phyloP scores from a whole-genome alignment of 2,329 filamentous ascomycete species.

The Botrytis deweyae region DNA sequence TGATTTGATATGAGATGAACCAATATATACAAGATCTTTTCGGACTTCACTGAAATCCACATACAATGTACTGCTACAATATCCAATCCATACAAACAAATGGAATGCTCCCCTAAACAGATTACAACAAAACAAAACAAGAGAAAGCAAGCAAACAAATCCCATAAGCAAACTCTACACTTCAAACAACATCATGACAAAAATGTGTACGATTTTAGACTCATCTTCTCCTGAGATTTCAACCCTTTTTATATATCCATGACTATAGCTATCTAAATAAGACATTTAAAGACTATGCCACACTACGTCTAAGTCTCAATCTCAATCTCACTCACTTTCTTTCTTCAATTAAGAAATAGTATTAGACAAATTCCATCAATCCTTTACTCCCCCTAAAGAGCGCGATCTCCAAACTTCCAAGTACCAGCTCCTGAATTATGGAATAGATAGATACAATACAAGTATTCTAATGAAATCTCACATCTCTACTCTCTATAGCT shows the following conservation, averaged over 20 bases:
- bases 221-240: too few species aligned
- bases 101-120: rapidly evolving
- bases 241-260: too few species aligned
- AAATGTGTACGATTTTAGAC: too few species aligned
- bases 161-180: not conserved
- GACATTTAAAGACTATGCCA: too few species aligned
- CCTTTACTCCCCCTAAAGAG: too few species aligned
- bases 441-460: too few species aligned
- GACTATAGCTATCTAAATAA: too few species aligned
- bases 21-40: not conserved
- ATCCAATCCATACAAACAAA: not conserved
- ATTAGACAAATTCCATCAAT: too few species aligned
- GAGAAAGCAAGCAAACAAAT: not conserved
- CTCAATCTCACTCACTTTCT: not conserved
- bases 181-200: not conserved
- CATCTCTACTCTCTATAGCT: not conserved
- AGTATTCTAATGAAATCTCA: not conserved
- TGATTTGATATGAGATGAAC: not conserved
- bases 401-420: too few species aligned
- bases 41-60: too few species aligned
- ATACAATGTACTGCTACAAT: not conserved
- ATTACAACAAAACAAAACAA: not conserved
- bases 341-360: not conserved
- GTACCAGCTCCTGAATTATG: too few species aligned
- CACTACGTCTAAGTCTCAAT: too few species aligned